Percentiles rank a stretch among this genome's conserved stretches.
phyloP scores from a whole-genome alignment of 2,329 filamentous ascomycete species.

The Aspergillus sp. region DNA sequence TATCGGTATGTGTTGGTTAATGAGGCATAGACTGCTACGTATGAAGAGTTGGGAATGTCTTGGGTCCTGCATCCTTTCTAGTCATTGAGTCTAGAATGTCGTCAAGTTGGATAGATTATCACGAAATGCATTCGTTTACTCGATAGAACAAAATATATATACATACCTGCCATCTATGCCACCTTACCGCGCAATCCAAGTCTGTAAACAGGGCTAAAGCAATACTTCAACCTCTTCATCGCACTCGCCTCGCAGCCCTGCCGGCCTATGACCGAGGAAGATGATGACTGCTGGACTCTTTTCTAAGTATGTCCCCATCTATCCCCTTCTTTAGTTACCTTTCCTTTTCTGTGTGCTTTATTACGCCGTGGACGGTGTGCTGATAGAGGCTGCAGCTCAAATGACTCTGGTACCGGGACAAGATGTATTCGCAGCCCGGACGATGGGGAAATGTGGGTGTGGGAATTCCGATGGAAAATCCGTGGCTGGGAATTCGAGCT shows the following conservation, averaged over 20 bases:
- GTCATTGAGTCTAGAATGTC: too few relatives aligned
- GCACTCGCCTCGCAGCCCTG: conserved; percentile 28
- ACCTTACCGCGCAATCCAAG: too few relatives aligned
- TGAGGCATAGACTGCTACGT: conserved; percentile 9
- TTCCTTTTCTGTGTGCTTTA: too few relatives aligned
- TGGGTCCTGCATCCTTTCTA: too few relatives aligned
- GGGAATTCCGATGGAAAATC: conserved; percentile 36
- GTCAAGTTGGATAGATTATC: too few relatives aligned
- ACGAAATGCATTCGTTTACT: too few relatives aligned
- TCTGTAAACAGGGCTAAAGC: too few relatives aligned
- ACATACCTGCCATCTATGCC: too few relatives aligned
- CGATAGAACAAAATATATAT: too few relatives aligned
- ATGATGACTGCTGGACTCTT: conserved; percentile 37
- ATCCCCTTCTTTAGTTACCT: too few relatives aligned
- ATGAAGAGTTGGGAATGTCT: too few relatives aligned
- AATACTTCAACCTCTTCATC: conserved; percentile 31
- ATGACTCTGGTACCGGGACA: conserved; percentile 16
- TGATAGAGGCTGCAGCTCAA: conserved; percentile 2
- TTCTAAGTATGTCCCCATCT: conserved; percentile 17
- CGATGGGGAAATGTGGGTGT: conserved; percentile 34
- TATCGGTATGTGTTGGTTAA: conserved; percentile 42
- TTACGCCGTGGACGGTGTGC: neutral
- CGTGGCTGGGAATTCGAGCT: conserved; percentile 21
- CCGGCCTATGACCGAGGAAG: neutral
- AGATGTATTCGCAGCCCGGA: conserved; percentile 34